phyloP scores from a whole-genome alignment of 2,329 filamentous ascomycete species.

The Emergomyces orientalis region DNA sequence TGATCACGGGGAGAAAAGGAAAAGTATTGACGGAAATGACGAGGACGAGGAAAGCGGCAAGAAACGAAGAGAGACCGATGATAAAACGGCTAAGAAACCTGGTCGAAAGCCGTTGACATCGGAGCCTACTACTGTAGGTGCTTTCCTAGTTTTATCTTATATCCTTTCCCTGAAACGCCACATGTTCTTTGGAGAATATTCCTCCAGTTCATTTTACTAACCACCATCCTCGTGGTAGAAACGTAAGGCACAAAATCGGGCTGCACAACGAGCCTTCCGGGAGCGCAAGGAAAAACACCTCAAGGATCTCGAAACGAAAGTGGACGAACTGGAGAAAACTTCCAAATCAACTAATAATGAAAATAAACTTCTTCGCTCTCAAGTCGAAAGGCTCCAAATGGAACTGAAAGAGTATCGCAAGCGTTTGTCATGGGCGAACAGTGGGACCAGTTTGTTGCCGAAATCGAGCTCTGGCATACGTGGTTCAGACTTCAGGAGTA shows the following conservation, averaged over 20 bases:
- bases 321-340: slow-evolving; percentile 61
- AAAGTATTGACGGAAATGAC: slow-evolving; percentile 44
- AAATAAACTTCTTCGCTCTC: slow-evolving; percentile 72
- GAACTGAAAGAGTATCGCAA: slow-evolving; percentile 90
- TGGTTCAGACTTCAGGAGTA: slow-evolving; percentile 38
- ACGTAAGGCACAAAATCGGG: slow-evolving; percentile 83
- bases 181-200: neutral
- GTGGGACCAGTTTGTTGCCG: slow-evolving; percentile 39
- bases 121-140: slow-evolving; percentile 86
- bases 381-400: slow-evolving; percentile 75
- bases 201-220: slow-evolving; percentile 18
- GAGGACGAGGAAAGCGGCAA: slow-evolving; percentile 56
- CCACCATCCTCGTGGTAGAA: slow-evolving; percentile 27
- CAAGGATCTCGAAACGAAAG: slow-evolving; percentile 46
- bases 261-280: slow-evolving; percentile 84
- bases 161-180: neutral
- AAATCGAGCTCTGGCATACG: slow-evolving; percentile 37
- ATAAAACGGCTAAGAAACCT: slow-evolving; percentile 87
- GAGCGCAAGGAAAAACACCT: slow-evolving; percentile 82
- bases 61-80: slow-evolving; percentile 72
- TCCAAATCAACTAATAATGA: slow-evolving; percentile 77
- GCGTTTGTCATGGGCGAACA: slow-evolving; percentile 57
- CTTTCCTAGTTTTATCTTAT: neutral
- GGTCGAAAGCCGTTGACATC: slow-evolving; percentile 91
- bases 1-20: slow-evolving; percentile 54